Evolutionary conservation across 352 stramenopile species (phyloP).

Genomic region (Globisporangium spinosum): DNA sequence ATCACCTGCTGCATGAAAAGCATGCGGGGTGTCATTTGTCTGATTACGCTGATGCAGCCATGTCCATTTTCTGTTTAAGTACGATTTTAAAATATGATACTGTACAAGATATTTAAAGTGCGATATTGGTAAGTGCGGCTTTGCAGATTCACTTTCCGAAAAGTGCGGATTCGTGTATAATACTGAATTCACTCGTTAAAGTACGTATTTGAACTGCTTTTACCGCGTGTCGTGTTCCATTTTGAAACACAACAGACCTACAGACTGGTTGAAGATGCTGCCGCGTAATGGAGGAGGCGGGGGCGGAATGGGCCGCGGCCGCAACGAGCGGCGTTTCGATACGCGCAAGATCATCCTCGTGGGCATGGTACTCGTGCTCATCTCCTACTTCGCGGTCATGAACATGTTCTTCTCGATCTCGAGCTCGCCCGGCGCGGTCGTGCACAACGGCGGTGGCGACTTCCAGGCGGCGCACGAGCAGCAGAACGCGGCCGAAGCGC

Average conservation of each 20-base stretch:
- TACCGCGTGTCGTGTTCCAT: background rate
- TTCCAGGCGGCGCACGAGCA: slow-evolving; percentile 14
- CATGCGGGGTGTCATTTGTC: background rate
- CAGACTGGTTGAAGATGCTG: slow-evolving; percentile 25
- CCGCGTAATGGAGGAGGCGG: slow-evolving; percentile 24
- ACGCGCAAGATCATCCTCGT: slow-evolving; percentile 53
- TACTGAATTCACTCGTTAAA: too few species aligned
- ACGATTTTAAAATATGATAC: background rate
- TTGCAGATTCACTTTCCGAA: background rate
- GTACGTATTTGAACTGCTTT: too few species aligned
- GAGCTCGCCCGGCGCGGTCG: background rate
- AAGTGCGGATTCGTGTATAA: too few species aligned
- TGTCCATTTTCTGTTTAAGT: background rate
- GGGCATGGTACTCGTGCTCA: slow-evolving; percentile 51
- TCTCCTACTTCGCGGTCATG: slow-evolving; percentile 60
- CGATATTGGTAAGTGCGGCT: background rate
- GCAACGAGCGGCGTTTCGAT: slow-evolving; percentile 25
- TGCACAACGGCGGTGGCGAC: slow-evolving; percentile 2
- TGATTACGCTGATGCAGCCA: background rate
- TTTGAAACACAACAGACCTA: background rate
- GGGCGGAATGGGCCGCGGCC: slow-evolving; percentile 1
- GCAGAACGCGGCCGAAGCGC: slow-evolving; percentile 11
- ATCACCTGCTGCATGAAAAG: background rate
- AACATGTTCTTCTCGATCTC: slow-evolving; percentile 64
- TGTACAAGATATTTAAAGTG: background rate